Evolutionary conservation across 495 filamentous ascomycete genomes (phyloP).

Genomic region (Parathielavia appendiculata): DNA sequence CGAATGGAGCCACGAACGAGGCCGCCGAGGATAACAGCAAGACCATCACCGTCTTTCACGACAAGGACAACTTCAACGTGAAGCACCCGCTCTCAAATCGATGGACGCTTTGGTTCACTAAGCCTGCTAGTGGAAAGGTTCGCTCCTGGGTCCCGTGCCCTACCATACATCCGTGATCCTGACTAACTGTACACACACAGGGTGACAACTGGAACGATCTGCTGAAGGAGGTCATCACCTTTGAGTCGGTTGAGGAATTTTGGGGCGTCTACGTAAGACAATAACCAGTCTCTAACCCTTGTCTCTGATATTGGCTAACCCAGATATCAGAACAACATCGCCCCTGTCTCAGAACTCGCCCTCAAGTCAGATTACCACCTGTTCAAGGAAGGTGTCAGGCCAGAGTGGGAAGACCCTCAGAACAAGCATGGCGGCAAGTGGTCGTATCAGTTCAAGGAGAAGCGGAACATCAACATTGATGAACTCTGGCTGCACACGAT

Average conservation of each 20-base stretch:
- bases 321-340: constrained; percentile 84
- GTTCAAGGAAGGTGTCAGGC: constrained; percentile 94
- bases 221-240: constrained; percentile 96
- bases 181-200: constrained; percentile 38
- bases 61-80: constrained; percentile 97
- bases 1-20: constrained; percentile 33
- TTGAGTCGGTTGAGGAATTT: constrained; percentile 98
- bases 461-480: constrained; percentile 83
- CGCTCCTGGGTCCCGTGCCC: constrained; percentile 21
- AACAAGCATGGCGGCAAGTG: constrained; percentile 99
- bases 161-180: constrained; percentile 13
- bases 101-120: constrained; percentile 99
- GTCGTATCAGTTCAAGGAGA: constrained; percentile 96
- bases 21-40: constrained; percentile 46
- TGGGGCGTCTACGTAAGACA: constrained; percentile 95
- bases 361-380: constrained; percentile 99
- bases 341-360: constrained; percentile 86
- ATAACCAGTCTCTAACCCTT: background rate
- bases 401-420: constrained; percentile 96
- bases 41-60: constrained; percentile 87
- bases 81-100: constrained; percentile 94
- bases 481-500: constrained; percentile 96
- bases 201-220: constrained; percentile 98
- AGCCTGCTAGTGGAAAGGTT: constrained; percentile 95
- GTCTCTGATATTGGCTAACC: constrained; percentile 20